Conservation (phyloP, 257 asterid species). For the Solanum clarkiae region DNA sequence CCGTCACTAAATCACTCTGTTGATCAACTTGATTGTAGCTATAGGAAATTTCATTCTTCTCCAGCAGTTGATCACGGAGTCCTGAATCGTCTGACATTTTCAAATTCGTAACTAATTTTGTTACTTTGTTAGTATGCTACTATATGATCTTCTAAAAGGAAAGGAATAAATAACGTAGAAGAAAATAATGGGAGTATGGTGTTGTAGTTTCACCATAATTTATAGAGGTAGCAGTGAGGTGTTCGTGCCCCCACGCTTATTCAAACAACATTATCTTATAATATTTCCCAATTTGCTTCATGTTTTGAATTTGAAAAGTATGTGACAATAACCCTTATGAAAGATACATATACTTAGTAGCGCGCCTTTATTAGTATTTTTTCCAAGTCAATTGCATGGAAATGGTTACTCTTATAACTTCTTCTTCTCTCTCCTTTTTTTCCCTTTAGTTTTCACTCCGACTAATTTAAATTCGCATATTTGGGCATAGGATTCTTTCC, state of each 20-base stretch:
- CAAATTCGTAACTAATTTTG: background rate
- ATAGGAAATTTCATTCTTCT: background rate
- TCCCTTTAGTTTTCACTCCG: too few relatives aligned
- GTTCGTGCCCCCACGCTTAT: background rate
- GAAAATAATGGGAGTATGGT: background rate
- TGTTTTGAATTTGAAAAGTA: background rate
- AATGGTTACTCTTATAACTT: background rate
- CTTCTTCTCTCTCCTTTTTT: too few relatives aligned
- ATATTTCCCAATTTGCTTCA: background rate
- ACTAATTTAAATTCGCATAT: background rate
- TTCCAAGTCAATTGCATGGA: background rate
- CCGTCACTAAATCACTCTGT: background rate
- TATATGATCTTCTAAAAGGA: background rate
- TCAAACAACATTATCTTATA: background rate
- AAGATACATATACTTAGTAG: background rate
- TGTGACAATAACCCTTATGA: background rate
- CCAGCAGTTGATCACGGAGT: background rate
- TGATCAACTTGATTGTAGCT: background rate
- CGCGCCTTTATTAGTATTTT: background rate
- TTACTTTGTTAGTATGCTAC: background rate
- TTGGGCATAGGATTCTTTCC: too few relatives aligned
- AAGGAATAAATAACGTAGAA: background rate
- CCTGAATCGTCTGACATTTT: background rate
- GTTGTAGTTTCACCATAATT: background rate
- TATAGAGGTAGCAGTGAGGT: background rate